Evolutionary conservation across 1,284 basidiomycete species (phyloP), one percentile per base, ranked within the genome.

Genomic region (Leccinum pachyderme): DNA sequence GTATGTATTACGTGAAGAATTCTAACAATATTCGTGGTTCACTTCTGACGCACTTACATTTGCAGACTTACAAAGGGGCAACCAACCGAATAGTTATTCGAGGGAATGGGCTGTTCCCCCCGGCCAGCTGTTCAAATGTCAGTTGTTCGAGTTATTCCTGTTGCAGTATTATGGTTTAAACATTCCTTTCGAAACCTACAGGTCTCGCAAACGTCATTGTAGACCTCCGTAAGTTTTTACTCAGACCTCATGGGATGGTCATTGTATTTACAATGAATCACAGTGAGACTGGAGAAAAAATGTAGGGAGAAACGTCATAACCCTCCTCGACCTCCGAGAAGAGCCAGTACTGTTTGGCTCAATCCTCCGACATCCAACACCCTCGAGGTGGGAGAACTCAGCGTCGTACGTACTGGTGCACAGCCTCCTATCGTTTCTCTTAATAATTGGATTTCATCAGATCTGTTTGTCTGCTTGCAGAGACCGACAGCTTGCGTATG

Each of bases 391-490:
- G 55, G 55, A 11, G 51, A 59, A 7, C 57, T 69, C 9, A 51
- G 54, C 25, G 65, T 69, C 2, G 67, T 69, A 27, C 7, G 5
- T 18, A 32, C 18, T 18, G 18, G 22, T 22, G 4, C 8, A 11
- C 39, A 45, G 12, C 8, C 27, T 27, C 25, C 24, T 24, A 22
- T 35, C 2, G 6, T 22, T 43, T 27, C 3, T 45, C 7, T 28
- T 6, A 11, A 28, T 46, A 29, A 46, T 5, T 37, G 35, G 8
- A n/a, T 29, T 39, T 11, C 2, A 4, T 15, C n/a, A 68, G 66
- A 66, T 72, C 32, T 72, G 58, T 47, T 32, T 68, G 31, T 69
- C 69, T 3, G 66, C 70, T 18, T 72, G 68, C 27, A 45, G 44
- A 27, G 27, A 45, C 15, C 8, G 27, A 28, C 44, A 45, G 5